phyloP scores from a whole-genome alignment of 2,329 filamentous ascomycete species.

The Trichoderma breve region DNA sequence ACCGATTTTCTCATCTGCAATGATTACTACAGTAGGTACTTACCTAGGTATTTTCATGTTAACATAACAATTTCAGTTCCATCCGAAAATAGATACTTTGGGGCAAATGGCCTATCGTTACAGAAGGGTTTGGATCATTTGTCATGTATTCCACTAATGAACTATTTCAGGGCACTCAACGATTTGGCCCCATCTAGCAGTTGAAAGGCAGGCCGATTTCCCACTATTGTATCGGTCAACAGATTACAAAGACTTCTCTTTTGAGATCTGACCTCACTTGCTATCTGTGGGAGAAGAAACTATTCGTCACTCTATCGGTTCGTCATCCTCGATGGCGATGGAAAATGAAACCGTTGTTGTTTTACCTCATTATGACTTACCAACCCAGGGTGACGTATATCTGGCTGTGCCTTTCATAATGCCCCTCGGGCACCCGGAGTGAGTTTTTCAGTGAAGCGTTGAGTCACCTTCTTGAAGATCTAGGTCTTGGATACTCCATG shows the following conservation, averaged over 20 bases:
- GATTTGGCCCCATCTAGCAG: background rate
- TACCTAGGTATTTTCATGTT: too few relatives aligned
- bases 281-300: background rate
- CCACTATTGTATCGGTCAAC: background rate
- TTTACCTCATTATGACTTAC: background rate
- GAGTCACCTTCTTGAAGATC: background rate
- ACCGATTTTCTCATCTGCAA: too few relatives aligned
- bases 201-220: background rate
- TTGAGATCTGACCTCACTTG: background rate
- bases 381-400: background rate
- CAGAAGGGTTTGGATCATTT: background rate
- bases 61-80: background rate
- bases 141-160: background rate
- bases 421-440: background rate
- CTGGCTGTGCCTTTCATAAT: background rate
- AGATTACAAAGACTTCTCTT: background rate
- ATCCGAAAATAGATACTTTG: background rate
- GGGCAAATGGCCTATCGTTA: background rate
- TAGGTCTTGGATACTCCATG: background rate
- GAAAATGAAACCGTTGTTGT: background rate
- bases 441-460: background rate
- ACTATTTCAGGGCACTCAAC: background rate
- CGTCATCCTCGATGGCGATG: background rate
- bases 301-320: background rate
- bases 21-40: too few relatives aligned